phyloP scores from a whole-genome alignment of 2,329 filamentous ascomycete species.

The Venturia oleaginea region DNA sequence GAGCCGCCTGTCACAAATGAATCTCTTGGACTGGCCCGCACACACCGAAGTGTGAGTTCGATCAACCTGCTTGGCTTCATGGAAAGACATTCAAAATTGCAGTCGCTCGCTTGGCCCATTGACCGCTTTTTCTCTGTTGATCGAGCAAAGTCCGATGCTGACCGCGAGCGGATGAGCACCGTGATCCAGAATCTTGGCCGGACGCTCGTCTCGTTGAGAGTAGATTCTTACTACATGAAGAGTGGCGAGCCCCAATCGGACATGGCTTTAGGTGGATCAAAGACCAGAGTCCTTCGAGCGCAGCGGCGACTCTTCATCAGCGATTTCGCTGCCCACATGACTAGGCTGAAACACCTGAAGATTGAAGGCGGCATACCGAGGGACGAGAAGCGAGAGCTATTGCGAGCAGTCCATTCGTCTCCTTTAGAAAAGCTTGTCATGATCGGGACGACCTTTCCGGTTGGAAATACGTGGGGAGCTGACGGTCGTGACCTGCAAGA shows the following conservation, averaged over 20 bases:
- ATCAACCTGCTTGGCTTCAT: conserved; percentile 33
- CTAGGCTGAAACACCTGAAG: conserved; percentile 34
- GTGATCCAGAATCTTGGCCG: conserved; percentile 32
- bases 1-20: conserved; percentile 17
- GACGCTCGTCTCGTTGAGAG: conserved; percentile 33
- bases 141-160: conserved; percentile 20
- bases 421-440: conserved; percentile 36
- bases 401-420: conserved; percentile 34
- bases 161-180: conserved; percentile 17
- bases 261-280: conserved; percentile 11
- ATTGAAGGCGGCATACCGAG: conserved; percentile 39
- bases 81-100: conserved; percentile 34
- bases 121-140: conserved; percentile 34
- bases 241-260: conserved; percentile 26
- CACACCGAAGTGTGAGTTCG: neutral
- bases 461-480: conserved; percentile 38
- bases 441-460: conserved; percentile 34
- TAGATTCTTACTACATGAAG: conserved; percentile 29
- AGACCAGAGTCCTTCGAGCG: neutral
- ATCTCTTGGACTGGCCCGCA: neutral
- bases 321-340: conserved; percentile 34
- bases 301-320: conserved; percentile 32
- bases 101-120: conserved; percentile 39
- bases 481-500: conserved; percentile 25
- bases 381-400: conserved; percentile 37